Base-by-base conservation (phyloP, 345 rosid genomes). In the Carallia pectinifolia region DNA sequence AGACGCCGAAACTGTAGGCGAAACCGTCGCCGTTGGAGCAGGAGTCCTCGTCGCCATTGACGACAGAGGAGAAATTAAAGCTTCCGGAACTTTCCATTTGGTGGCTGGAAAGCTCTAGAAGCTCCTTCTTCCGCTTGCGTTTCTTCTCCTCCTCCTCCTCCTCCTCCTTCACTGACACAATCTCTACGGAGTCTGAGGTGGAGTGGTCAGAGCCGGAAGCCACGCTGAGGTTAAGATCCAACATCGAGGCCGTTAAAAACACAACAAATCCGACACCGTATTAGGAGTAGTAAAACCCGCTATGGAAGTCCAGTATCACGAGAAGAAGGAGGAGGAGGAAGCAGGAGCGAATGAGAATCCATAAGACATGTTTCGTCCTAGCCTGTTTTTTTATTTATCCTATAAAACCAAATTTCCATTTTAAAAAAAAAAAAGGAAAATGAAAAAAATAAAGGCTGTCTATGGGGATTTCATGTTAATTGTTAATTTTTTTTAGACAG, bases 151-250 rank as follows among this genome's bases (percentile, higher is more conserved):
- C 60, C 9, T 19, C 4, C 23, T 23, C 23, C 23, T 23, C 60
- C 9, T 19, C 4, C 27, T 50, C 47, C 8, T 55, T 74, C 71
- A 38, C 64, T 6, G 38, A 5, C 38, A 36, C 38, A 39, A 74
- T 50, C 30, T 71, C 71, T 37, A 48, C 10, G 31, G 77, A 64
- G 27, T 61, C 48, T 7, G 59, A n/a, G 47, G 61, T 31, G 1
- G 76, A 70, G 33, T 23, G 76, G 18, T 44, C 53, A 10, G 75
- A 53, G 19, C 5, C 18, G 15, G 56, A 36, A 33, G 18, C 71
- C 50, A 69, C 64, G 40, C 66, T 74, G 62, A 85, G 72, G 67
- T 85, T 87, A 68, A 85, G 89, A 82, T 87, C 89, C 81, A 87
- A 61, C 86, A 83, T 78, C 39, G 4, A 1, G 36, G 52, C 10